Base-by-base conservation (phyloP, 1,284 basidiomycete species). In the Laetiporus sulphureus region DNA sequence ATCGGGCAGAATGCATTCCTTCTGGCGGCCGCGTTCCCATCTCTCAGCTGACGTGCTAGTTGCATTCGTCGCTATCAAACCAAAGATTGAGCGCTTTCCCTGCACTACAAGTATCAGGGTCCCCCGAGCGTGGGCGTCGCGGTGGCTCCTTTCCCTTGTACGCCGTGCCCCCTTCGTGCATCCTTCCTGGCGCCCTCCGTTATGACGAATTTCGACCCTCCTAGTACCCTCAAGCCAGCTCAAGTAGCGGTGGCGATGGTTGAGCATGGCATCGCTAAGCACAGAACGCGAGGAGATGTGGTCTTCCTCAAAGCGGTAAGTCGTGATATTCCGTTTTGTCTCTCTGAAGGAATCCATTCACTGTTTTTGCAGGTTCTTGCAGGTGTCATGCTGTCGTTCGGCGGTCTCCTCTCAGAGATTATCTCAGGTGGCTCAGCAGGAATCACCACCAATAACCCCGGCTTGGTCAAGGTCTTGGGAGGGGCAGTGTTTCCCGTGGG, bases 401-500 rank as follows among this genome's bases (percentile, higher is more conserved):
- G 83, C 51, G 79, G 79, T n/a, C 61, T 85, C 13, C 59, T 85
- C 32, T 73, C 72, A 22, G 65, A 81, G 48, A 67, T 85, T 42
- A 57, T 83, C 16, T 63, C 69, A 30, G 83, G 78, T 20, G 83
- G 83, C 5, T 73, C 83, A 0, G 56, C 64, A 0, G 69, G 63
- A 1, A 55, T 86, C 32, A 71, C 62, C 18, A 40, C 60, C 15
- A 63, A 61, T 40, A 80, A 84, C 49, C 82, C 82, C 2, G 83
- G 83, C 11, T 62, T 86, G 15, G 74, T 82, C 41, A 84, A 80
- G 53, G 55, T 83, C 20, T 57, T 85, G 2, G 71, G 71, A 16
- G 82, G 78, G 6, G 73, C 83, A 32, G 77, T 84, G 20, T 85
- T 85, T 59, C 83, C 83, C 5, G 78, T 83, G 2, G 83, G 82